A percentile compares a stretch with the other conserved stretches of the same genome.
These are phyloP conservation scores for Penicillium sp. DNA, from an alignment of 2,329 filamentous ascomycete species.

Conservation along the genomic window DNA sequence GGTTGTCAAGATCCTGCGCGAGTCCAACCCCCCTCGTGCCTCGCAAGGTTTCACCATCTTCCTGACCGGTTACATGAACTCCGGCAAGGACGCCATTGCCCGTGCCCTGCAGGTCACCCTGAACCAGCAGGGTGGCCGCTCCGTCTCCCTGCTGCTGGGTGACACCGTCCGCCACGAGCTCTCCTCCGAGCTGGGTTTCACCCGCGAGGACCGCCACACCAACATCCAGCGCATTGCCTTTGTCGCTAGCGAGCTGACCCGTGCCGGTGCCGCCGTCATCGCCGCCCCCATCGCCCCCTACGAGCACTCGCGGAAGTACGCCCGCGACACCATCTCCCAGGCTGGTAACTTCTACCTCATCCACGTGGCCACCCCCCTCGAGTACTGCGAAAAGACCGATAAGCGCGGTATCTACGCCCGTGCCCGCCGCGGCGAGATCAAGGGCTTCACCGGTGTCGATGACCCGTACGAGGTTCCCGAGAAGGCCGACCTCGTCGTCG, in stretches of 20 bases:
- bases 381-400: slow-evolving; percentile 93
- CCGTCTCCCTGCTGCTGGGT: slow-evolving; percentile 90
- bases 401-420: slow-evolving; percentile 84
- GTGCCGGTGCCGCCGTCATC: slow-evolving; percentile 90
- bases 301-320: slow-evolving; percentile 73
- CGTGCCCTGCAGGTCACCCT: slow-evolving; percentile 94
- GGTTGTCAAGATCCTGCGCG: slow-evolving; percentile 92
- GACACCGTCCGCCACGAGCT: slow-evolving; percentile 94
- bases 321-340: slow-evolving; percentile 76
- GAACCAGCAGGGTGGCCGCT: slow-evolving; percentile 95
- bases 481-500: slow-evolving; percentile 82
- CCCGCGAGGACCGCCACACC: slow-evolving; percentile 83
- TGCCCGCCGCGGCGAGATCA: slow-evolving; percentile 86
- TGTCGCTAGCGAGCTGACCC: slow-evolving; percentile 91
- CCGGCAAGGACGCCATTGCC: slow-evolving; percentile 93
- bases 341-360: slow-evolving; percentile 94
- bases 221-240: slow-evolving; percentile 97
- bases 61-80: slow-evolving; percentile 95
- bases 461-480: slow-evolving; percentile 88
- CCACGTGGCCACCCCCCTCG: slow-evolving; percentile 89
- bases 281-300: slow-evolving; percentile 95
- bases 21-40: slow-evolving; percentile 89
- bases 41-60: slow-evolving; percentile 98
- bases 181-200: slow-evolving; percentile 94
- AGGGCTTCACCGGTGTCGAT: slow-evolving; percentile 97